Evolutionary conservation across 139 green algal species (phyloP), one percentile per base, ranked within the genome.

Genomic region (Marvania coccoides): DNA sequence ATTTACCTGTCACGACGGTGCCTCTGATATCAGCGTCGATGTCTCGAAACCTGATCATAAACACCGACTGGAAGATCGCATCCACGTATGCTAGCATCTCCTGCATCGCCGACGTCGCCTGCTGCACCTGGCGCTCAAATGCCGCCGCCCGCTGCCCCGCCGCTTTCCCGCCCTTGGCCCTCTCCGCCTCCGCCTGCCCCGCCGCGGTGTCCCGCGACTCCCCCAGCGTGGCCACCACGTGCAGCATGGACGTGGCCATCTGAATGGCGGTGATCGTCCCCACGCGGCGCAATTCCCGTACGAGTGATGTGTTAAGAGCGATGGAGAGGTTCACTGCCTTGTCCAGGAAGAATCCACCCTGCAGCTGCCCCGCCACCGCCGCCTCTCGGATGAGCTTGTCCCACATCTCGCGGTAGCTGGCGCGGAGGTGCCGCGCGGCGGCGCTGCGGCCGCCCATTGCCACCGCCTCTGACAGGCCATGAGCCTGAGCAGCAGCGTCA

Each of bases 211-310:
- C 71, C 15, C 76, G 64, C 28, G 70, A 70, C 46, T 88, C 82
- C 19, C 55, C 51, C 33, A 90, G 66, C 28, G 63, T 61, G 46
- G 56, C 37, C 33, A 67, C 69, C 6, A 76, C 69, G 2, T 63
- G 37, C n/a, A 91, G 72, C 73, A 77, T 77, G 58, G 67, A 81
- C 10, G 71, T 93, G 10, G 83, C 72, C 57, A 93, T 47, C 80
- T 91, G 86, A 4, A 51, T 62, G 1, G 80, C 83, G 0, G 86
- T 91, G 35, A 90, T 65, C 0, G 86, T 91, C 60, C 77, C 84
- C 13, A 76, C 68, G 12, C 67, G 67, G 8, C 86, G 72, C 48
- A 91, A 88, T 26, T 67, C 54, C 12, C 81, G 80, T 19, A 90
- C 73, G 40, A 76, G 61, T 30, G 85, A 83, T 78, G 78, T 82